These are phyloP conservation scores for Didymella segeticola DNA, from an alignment of 2,329 filamentous ascomycete genomes.

Conservation along the genomic window DNA sequence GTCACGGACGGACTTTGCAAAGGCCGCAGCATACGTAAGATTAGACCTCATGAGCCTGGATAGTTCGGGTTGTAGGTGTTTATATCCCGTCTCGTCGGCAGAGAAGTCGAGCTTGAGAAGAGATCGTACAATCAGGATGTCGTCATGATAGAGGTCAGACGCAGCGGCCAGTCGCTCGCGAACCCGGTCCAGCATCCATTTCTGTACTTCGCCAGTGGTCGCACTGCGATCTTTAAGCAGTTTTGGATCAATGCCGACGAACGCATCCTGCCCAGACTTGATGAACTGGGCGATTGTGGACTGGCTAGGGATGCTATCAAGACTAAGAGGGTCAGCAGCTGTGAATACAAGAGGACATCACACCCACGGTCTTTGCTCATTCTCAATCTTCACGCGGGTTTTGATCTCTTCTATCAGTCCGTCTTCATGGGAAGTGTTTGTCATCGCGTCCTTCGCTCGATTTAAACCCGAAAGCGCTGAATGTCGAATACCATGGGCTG, in stretches of 20 bases:
- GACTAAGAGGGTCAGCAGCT: not conserved
- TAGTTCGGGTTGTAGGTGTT: not conserved
- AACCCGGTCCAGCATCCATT: conserved; percentile 1
- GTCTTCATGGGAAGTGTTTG: not conserved
- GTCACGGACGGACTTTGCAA: conserved; percentile 1
- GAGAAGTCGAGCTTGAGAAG: conserved; percentile 7
- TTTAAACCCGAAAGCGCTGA: not conserved
- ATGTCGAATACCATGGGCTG: not conserved
- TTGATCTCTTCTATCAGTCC: not conserved
- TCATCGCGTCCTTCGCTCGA: conserved; percentile 1
- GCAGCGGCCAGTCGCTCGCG: not conserved
- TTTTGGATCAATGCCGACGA: not conserved
- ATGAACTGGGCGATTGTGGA: conserved; percentile 8
- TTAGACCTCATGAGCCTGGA: conserved; percentile 10
- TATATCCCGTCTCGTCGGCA: not conserved
- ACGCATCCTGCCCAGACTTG: conserved; percentile 2
- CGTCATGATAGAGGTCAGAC: conserved; percentile 3
- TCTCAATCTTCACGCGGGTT: not conserved
- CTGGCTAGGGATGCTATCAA: not conserved
- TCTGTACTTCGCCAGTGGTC: not conserved
- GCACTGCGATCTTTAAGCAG: not conserved
- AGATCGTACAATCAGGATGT: conserved; percentile 1
- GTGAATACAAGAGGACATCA: not conserved
- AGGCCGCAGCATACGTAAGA: not conserved
- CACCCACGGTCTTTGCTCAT: not conserved